Evolutionary conservation across 2,329 filamentous ascomycete species (phyloP).

Genomic region (Claviceps arundinis): DNA sequence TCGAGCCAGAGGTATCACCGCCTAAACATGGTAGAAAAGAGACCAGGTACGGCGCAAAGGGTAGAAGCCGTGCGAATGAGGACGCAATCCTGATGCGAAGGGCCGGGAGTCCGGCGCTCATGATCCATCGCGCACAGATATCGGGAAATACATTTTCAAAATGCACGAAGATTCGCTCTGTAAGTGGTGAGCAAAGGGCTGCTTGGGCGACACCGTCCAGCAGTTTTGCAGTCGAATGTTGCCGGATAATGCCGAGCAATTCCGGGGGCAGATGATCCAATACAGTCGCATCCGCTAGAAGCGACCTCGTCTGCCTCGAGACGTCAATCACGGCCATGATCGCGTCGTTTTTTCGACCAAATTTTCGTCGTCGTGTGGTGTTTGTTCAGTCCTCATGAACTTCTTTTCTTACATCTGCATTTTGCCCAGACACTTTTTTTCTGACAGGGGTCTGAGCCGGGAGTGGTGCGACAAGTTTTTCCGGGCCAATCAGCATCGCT

Average conservation of each 20-base stretch:
- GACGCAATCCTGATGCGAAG: slow-evolving; percentile 39
- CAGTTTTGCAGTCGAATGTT: slow-evolving; percentile 50
- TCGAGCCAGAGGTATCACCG: not conserved
- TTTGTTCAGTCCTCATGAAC: slow-evolving; percentile 4
- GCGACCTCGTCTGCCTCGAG: slow-evolving; percentile 39
- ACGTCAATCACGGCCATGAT: slow-evolving; percentile 44
- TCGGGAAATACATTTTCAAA: slow-evolving; percentile 70
- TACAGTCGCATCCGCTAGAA: slow-evolving; percentile 39
- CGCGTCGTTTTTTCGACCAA: slow-evolving; percentile 17
- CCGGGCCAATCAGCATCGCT: slow-evolving; percentile 22
- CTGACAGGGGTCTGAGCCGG: slow-evolving; percentile 17
- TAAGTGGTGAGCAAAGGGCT: slow-evolving; percentile 56
- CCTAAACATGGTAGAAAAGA: slow-evolving; percentile 49
- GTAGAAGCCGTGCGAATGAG: slow-evolving; percentile 67
- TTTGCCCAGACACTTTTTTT: slow-evolving; percentile 15
- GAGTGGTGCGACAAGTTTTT: slow-evolving; percentile 20
- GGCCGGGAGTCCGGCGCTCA: slow-evolving; percentile 26
- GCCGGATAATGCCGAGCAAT: slow-evolving; percentile 52
- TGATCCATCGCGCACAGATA: slow-evolving; percentile 67
- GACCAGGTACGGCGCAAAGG: slow-evolving; percentile 68
- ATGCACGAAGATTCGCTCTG: slow-evolving; percentile 59
- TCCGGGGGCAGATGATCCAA: slow-evolving; percentile 54
- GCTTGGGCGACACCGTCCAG: slow-evolving; percentile 57
- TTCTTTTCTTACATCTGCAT: not conserved
- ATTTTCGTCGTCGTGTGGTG: slow-evolving; percentile 14